These are phyloP conservation scores for Rickenella mellea DNA, from an alignment of 768 basidiomycete genomes.

Conservation along the genomic window DNA sequence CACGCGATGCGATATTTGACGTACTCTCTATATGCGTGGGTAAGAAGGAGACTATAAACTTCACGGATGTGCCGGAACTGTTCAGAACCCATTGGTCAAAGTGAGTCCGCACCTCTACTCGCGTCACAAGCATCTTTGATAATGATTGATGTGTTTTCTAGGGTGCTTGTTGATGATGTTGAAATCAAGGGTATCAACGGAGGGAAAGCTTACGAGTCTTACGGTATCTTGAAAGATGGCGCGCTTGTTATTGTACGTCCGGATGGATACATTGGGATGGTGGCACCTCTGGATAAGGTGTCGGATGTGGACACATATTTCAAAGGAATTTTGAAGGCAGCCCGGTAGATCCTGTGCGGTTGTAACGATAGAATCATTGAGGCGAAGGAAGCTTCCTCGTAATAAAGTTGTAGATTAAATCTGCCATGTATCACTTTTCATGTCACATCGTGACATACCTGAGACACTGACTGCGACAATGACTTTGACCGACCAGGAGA, in stretches of 20 bases:
- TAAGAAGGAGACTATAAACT: slow-evolving; percentile 28
- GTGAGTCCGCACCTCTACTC: no score
- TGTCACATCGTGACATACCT: no score
- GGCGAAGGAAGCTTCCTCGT: no score
- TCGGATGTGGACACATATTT: not conserved
- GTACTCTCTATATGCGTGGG: slow-evolving; percentile 29
- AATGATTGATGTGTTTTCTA: slow-evolving; percentile 13
- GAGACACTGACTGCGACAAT: no score
- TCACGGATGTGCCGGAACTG: slow-evolving; percentile 35
- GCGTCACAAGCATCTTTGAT: not conserved
- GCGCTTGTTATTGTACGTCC: slow-evolving; percentile 50
- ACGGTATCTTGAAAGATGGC: slow-evolving; percentile 39
- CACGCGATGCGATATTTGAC: slow-evolving; percentile 31
- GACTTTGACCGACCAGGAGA: no score
- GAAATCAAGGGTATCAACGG: slow-evolving; percentile 34
- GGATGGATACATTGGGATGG: slow-evolving; percentile 55
- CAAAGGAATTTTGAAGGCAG: not conserved
- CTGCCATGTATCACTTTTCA: no score
- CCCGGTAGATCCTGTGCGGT: no score
- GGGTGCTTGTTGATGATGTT: slow-evolving; percentile 51
- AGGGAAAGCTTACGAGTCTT: slow-evolving; percentile 46
- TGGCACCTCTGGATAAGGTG: slow-evolving; percentile 34
- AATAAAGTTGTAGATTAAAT: no score
- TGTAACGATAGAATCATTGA: no score
- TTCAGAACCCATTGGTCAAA: slow-evolving; percentile 53